Evolutionary conservation across 2,329 filamentous ascomycete genomes (phyloP).

Genomic region (Arthrobotrys sphaeroides): DNA sequence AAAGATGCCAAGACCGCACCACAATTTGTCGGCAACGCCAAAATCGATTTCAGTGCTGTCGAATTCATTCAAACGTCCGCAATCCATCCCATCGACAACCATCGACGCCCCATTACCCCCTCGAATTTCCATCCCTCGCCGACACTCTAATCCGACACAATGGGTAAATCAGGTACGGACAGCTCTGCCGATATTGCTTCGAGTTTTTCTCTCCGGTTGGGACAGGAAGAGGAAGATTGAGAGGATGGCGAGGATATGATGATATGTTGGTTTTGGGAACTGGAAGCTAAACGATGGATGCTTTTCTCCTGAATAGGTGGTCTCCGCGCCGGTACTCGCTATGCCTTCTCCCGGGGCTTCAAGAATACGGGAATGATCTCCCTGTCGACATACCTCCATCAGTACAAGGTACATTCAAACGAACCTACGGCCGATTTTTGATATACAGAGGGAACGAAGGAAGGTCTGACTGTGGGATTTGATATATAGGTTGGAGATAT

Average conservation of each 20-base stretch:
- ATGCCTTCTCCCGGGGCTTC: conserved; percentile 94
- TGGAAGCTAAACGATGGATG: conserved; percentile 48
- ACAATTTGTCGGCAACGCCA: conserved; percentile 32
- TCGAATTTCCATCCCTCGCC: conserved; percentile 36
- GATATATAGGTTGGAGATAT: conserved; percentile 81
- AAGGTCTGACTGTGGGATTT: conserved; percentile 63
- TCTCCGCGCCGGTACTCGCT: conserved; percentile 87
- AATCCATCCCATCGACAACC: conserved; percentile 63
- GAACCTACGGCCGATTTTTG: conserved; percentile 22
- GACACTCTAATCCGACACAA: conserved; percentile 60
- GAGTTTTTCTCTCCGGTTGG: not conserved
- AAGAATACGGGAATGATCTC: conserved; percentile 94
- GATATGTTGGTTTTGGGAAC: conserved; percentile 33
- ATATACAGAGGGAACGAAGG: conserved; percentile 57
- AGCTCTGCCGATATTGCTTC: conserved; percentile 2
- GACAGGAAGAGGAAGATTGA: not conserved
- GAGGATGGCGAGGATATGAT: not conserved
- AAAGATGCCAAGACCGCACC: conserved; percentile 37
- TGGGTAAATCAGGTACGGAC: conserved; percentile 65
- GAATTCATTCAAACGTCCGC: conserved; percentile 62
- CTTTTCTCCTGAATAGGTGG: conserved; percentile 75
- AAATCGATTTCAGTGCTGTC: conserved; percentile 25
- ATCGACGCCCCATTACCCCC: conserved; percentile 38
- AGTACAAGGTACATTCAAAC: conserved; percentile 68
- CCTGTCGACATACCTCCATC: conserved; percentile 91